Evolutionary conservation across 805 yeast species (phyloP), one percentile per base, ranked within the genome.

Genomic region (Starmerella etchellsii): DNA sequence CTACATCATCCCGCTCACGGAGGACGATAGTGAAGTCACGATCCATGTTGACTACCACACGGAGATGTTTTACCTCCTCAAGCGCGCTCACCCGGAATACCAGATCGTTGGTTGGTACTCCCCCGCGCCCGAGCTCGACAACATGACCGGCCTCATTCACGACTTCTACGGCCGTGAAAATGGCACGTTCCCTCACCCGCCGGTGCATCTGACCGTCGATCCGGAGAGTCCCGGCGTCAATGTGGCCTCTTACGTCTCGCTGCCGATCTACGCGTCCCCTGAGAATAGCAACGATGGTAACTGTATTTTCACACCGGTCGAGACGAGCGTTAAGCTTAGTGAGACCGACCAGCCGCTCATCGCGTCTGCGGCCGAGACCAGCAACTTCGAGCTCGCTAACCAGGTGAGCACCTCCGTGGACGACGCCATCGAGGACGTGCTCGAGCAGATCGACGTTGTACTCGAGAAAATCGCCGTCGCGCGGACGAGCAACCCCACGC

Each of bases 21-120:
- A 81, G 57, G 70, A 70, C 37, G 82, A 76, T 31, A 91, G 80
- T 46, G 78, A 82, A 49, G 73, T 84, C 47, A 71, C 78, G 44
- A 76, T 84, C 46, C 87, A 78, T 56, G 82, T 81, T 54, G 78
- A 76, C 43, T 78, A 74, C 58, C 84, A 81, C 67, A 71, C 73
- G 56, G 65, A 76, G 26, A 71, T 81, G 61, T 80, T 67, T 62
- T 76, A 74, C 52, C 64, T 84, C 55, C 74, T 80, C 63, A 79
- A 77, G 64, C 74, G 74, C 56, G 76, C 88, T 26, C 78, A 78
- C 61, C 88, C 91, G 42, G 80, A 79, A 56, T 80, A 77, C 49
- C 68, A 70, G 38, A 78, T 84, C 41, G 68, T 84, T 36, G 95
- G 95, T 41, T 84, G 95, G 95, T 84, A 81, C 59, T 57, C 68